Base-by-base conservation (phyloP, 352 stramenopile genomes). In the Sclerospora graminicola region DNA sequence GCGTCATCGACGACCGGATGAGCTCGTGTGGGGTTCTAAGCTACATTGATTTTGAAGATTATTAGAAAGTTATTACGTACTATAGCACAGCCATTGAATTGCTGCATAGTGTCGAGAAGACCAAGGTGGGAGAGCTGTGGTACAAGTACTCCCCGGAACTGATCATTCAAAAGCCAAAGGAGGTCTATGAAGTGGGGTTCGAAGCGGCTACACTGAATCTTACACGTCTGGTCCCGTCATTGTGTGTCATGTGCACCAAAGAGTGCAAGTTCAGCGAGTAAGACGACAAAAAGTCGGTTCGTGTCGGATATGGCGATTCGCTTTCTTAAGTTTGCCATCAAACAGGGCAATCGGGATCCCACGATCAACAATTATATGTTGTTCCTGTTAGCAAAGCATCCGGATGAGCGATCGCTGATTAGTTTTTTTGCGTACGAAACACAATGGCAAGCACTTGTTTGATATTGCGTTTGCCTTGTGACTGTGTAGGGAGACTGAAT, bases 361-460 rank as follows among this genome's bases (percentile, higher is more conserved):
- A 93, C 88, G 13, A 96, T 97, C 51, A 85, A 96, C 68, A 97
- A 97, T 54, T 94, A 96, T 42, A 63, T 96, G 41, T 31, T 97
- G 11, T 92, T 88, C 19, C 54, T 97, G 40, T 76, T 96, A 24
- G 85, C n/a, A n/a, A n/a, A n/a, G n/a, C n/a, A n/a, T n/a, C n/a
- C n/a, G n/a, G n/a, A n/a, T n/a, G n/a, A n/a, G n/a, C n/a, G n/a
- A n/a, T n/a, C n/a, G n/a, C n/a, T n/a, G n/a, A n/a, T n/a, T n/a
- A n/a, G n/a, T n/a, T n/a, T n/a, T n/a, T n/a, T n/a, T n/a, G n/a
- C n/a, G n/a, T n/a, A n/a, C n/a, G n/a, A n/a, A n/a, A n/a, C n/a
- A n/a, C n/a, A n/a, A n/a, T n/a, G n/a, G n/a, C n/a, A n/a, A n/a
- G n/a, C n/a, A n/a, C n/a, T n/a, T n/a, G n/a, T n/a, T n/a, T n/a